phyloP scores from a whole-genome alignment of 805 yeast species.

The Candida ipomoeae region DNA sequence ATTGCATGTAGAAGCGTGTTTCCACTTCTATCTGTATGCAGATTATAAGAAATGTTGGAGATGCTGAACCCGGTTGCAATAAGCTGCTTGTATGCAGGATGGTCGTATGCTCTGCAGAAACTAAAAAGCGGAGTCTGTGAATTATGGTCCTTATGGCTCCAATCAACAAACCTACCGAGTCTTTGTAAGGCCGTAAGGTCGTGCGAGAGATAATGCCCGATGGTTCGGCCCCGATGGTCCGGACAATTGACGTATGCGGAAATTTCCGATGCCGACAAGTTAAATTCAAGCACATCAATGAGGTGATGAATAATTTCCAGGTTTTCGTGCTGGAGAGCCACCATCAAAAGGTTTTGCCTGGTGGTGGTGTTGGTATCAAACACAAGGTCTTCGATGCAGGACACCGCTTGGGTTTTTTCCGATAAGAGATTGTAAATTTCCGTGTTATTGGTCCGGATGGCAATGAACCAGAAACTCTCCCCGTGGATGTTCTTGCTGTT shows the following conservation, averaged over 20 bases:
- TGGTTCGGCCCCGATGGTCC: conserved; percentile 54
- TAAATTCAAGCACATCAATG: conserved; percentile 34
- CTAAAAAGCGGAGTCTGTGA: conserved; percentile 78
- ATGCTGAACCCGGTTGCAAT: conserved; percentile 42
- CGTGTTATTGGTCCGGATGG: conserved; percentile 47
- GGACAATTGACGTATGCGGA: conserved; percentile 42
- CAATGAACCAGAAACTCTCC: conserved; percentile 65
- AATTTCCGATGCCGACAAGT: conserved; percentile 46
- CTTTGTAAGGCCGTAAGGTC: conserved; percentile 45
- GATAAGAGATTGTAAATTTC: conserved; percentile 46
- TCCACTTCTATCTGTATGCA: conserved; percentile 69
- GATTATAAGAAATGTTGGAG: conserved; percentile 48
- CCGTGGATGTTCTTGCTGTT: conserved; percentile 43
- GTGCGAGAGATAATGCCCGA: conserved; percentile 73
- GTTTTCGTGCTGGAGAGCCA: conserved; percentile 57
- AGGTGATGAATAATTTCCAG: conserved; percentile 44
- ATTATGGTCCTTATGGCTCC: conserved; percentile 62
- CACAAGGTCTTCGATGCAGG: conserved; percentile 63
- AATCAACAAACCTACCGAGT: conserved; percentile 60
- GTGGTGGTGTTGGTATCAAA: conserved; percentile 53
- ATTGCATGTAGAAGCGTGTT: conserved; percentile 76
- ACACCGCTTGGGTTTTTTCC: conserved; percentile 42
- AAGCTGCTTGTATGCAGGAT: conserved; percentile 51
- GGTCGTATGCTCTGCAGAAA: conserved; percentile 77
- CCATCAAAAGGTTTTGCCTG: conserved; percentile 54